Evolutionary conservation across 192 early-diverging fungal genomes (phyloP), one percentile per base, ranked within the genome.

Genomic region (Geosiphon pyriformis): DNA sequence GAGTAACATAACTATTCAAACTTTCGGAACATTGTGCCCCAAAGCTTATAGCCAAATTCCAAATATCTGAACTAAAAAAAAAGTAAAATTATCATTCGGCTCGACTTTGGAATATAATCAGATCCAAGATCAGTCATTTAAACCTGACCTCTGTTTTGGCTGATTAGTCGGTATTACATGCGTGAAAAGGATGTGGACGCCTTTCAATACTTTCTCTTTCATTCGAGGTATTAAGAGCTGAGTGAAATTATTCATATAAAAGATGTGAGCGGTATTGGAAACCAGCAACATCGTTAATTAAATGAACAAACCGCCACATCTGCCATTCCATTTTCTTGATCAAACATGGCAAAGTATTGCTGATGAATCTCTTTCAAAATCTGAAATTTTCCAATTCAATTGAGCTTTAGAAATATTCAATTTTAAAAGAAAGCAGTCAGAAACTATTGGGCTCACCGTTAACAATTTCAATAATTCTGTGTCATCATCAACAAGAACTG

Each of bases 201-300:
- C 91, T 26, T 71, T 54, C 17, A 99, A 70, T 0, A 96, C 85
- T 1, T 70, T 60, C 2, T 49, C 64, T 65, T 89, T 90, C 70
- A 90, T 76, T 6, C 49, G 30, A 55, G 52, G 31, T 55, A 34
- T 50, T 58, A 61, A n/a, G n/a, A n/a, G n/a, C n/a, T n/a, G n/a
- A n/a, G n/a, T n/a, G n/a, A n/a, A n/a, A n/a, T n/a, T n/a, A 7
- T 87, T 81, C 22, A 87, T 88, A 54, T 98, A 96, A 1, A 91
- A 81, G 33, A 99, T 65, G 8, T 82, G 72, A 1, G 82, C 71
- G 3, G 89, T 90, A 23, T 71, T 54, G 15, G 98, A 70, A 0
- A 96, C 85, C 1, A 70, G 60, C 2, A 50, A 67, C 63, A 88
- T 90, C 70, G 90, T 76, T 6, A 49, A 27, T 48, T 42, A 25